Conservation (phyloP, 78 protist species). For the Cavenderia fasciculata region DNA sequence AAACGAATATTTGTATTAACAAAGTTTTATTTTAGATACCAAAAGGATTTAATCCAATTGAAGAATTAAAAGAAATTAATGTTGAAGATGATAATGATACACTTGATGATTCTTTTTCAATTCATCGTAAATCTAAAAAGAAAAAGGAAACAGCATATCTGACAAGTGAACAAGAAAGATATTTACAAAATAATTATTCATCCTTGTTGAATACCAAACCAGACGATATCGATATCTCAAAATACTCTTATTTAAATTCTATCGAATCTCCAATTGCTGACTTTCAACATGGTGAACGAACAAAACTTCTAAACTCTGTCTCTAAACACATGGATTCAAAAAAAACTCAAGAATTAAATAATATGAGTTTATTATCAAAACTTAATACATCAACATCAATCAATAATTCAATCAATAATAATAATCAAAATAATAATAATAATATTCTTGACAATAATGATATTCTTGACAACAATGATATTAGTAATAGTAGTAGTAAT, state of each 20-base stretch:
- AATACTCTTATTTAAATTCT: not conserved
- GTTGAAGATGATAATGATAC: not conserved
- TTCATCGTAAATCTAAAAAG: not conserved
- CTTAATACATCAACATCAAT: too few relatives aligned
- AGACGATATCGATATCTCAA: not conserved
- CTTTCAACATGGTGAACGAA: slow-evolving; percentile 2
- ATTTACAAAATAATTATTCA: slow-evolving; percentile 4
- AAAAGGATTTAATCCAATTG: not conserved
- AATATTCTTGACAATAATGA: too few relatives aligned
- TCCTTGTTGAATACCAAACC: not conserved
- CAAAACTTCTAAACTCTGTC: not conserved
- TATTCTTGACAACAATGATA: too few relatives aligned
- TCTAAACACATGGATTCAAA: not conserved
- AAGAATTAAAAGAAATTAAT: not conserved
- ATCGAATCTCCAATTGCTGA: not conserved
- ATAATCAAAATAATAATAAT: too few relatives aligned
- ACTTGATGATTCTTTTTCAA: not conserved
- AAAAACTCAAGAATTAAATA: not conserved
- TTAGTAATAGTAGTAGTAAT: too few relatives aligned
- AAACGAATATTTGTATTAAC: not conserved
- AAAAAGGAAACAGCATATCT: not conserved
- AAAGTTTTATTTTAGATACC: not conserved
- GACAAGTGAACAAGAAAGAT: not conserved
- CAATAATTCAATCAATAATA: too few relatives aligned
- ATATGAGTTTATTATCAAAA: too few relatives aligned